Evolutionary conservation across 768 basidiomycete genomes (phyloP).

Genomic region (Kwoniella botswanensis): DNA sequence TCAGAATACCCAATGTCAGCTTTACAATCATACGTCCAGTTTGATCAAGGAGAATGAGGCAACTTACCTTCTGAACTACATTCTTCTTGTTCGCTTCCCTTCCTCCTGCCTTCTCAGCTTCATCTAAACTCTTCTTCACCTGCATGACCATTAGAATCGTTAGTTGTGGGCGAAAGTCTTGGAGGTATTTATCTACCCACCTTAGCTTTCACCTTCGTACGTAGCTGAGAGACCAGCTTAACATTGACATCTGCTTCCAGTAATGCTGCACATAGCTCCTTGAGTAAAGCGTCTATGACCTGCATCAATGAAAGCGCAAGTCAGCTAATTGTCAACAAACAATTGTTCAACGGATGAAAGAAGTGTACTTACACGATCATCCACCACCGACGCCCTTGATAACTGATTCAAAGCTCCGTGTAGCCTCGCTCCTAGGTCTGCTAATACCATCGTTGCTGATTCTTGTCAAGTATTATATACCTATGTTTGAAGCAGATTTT

Average conservation of each 20-base stretch:
- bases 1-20: conserved; percentile 15
- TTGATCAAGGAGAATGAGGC: not conserved
- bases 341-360: not conserved
- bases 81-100: conserved; percentile 83
- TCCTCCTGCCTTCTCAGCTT: conserved; percentile 73
- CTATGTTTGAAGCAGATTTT: not conserved
- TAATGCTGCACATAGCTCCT: conserved; percentile 91
- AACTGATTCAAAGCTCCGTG: conserved; percentile 91
- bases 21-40: too few relatives aligned
- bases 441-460: conserved; percentile 79
- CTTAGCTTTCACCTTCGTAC: conserved; percentile 87
- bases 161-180: not conserved
- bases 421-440: conserved; percentile 90
- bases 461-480: not conserved
- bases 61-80: conserved; percentile 82
- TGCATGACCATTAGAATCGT: too few relatives aligned
- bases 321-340: not conserved
- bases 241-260: conserved; percentile 98
- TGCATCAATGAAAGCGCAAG: conserved; percentile 53
- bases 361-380: conserved; percentile 74
- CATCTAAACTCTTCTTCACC: conserved; percentile 56
- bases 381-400: conserved; percentile 80
- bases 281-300: conserved; percentile 92
- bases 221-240: conserved; percentile 83
- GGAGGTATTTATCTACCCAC: conserved; percentile 61